phyloP scores from a whole-genome alignment of 2,329 filamentous ascomycete species.

The Mycosphaerella sp. region DNA sequence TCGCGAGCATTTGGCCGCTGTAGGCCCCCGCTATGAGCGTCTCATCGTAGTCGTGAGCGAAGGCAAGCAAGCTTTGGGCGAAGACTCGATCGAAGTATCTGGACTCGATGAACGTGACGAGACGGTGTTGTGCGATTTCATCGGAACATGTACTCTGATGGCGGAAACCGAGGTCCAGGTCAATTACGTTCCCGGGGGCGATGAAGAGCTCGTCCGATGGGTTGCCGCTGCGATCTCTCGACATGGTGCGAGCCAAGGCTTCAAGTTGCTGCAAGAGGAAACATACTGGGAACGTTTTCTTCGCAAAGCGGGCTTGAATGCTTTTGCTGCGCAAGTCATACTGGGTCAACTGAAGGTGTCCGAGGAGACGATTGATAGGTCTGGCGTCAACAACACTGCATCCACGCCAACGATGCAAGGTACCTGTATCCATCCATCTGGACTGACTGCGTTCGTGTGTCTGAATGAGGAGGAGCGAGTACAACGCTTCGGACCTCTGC shows the following conservation, averaged over 20 bases:
- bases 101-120: constrained; percentile 30
- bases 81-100: constrained; percentile 28
- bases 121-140: constrained; percentile 31
- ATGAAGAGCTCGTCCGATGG: constrained; percentile 34
- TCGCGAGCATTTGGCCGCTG: constrained; percentile 48
- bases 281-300: constrained; percentile 63
- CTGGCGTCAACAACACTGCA: neutral
- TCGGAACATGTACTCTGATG: constrained; percentile 41
- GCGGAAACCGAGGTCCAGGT: constrained; percentile 37
- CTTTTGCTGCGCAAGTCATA: constrained; percentile 62
- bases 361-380: neutral
- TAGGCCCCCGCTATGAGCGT: constrained; percentile 57
- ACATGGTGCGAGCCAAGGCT: constrained; percentile 19
- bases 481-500: constrained; percentile 44
- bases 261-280: constrained; percentile 44
- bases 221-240: constrained; percentile 40
- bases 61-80: neutral
- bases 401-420: neutral
- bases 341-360: constrained; percentile 42
- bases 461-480: constrained; percentile 50
- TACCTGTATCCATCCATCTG: constrained; percentile 21
- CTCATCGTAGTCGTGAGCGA: constrained; percentile 60
- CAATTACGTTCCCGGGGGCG: constrained; percentile 39
- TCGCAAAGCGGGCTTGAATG: constrained; percentile 59
- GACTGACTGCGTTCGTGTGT: constrained; percentile 50